These are phyloP conservation scores for Hygrophoropsis aurantiaca DNA, from an alignment of 768 basidiomycete genomes.

Conservation along the genomic window DNA sequence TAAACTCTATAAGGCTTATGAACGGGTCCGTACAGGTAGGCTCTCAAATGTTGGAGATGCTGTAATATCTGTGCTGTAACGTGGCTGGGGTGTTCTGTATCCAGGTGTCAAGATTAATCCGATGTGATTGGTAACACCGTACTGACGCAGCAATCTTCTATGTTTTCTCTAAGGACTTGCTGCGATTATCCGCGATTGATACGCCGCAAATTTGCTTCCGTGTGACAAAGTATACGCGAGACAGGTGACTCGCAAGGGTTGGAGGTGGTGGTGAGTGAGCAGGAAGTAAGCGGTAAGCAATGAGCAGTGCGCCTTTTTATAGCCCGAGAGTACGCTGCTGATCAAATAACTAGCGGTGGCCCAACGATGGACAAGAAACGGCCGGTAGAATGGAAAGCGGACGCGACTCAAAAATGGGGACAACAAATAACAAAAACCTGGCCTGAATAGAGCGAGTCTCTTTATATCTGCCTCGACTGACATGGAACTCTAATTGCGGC, in stretches of 20 bases:
- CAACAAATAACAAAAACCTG: conserved; percentile 7
- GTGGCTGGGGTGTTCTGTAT: conserved; percentile 3
- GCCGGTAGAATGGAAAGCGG: conserved; percentile 3
- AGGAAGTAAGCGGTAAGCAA: conserved; percentile 2
- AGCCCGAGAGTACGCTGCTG: conserved; percentile 12
- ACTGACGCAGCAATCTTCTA: background rate
- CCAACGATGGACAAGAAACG: background rate
- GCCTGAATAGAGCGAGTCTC: conserved; percentile 10
- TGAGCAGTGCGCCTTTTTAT: conserved; percentile 1
- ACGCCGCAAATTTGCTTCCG: background rate
- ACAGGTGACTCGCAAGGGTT: background rate
- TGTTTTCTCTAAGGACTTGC: conserved; percentile 3
- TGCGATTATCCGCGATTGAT: background rate
- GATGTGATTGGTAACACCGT: no score
- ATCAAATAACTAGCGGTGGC: conserved; percentile 6
- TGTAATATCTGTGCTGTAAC: conserved; percentile 9
- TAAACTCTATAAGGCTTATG: conserved; percentile 17
- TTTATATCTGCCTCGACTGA: conserved; percentile 25
- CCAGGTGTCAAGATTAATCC: background rate
- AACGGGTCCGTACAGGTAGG: conserved; percentile 29
- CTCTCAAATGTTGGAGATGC: conserved; percentile 8
- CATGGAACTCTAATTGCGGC: conserved; percentile 30
- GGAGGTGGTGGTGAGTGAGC: background rate
- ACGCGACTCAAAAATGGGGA: conserved; percentile 14
- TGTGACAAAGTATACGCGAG: background rate